Evolutionary conservation across 2,329 filamentous ascomycete genomes (phyloP).

Genomic region (Cercospora berteroae): DNA sequence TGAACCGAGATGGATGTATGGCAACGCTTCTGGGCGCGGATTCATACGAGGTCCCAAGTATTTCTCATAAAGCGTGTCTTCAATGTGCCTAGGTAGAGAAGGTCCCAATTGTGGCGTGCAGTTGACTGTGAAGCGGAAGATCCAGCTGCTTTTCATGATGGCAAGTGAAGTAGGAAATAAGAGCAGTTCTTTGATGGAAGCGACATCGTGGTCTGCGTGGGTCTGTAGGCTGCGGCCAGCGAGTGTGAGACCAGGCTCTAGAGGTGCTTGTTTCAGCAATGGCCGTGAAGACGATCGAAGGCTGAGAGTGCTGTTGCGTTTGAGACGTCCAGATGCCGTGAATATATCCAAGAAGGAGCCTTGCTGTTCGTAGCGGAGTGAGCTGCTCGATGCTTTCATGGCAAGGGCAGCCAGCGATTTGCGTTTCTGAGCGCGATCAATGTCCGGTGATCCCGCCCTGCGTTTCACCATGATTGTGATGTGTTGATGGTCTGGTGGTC

Average conservation of each 20-base stretch:
- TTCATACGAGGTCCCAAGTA: slow-evolving; percentile 18
- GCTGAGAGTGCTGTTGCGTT: slow-evolving; percentile 13
- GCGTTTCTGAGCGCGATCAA: slow-evolving; percentile 15
- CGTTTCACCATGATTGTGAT: slow-evolving; percentile 16
- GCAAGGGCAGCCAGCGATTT: slow-evolving; percentile 19
- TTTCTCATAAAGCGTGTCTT: slow-evolving; percentile 22
- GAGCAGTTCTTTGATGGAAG: slow-evolving; percentile 22
- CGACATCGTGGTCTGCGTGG: slow-evolving; percentile 19
- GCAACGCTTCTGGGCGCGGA: slow-evolving; percentile 20
- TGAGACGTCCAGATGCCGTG: slow-evolving; percentile 14
- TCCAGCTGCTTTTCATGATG: slow-evolving; percentile 23
- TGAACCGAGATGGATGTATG: slow-evolving; percentile 25
- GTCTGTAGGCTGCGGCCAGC: slow-evolving; percentile 19
- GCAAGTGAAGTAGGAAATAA: slow-evolving; percentile 25
- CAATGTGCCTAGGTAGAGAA: slow-evolving; percentile 18
- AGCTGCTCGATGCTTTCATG: slow-evolving; percentile 18
- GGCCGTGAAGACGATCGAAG: slow-evolving; percentile 13
- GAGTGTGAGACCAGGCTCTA: slow-evolving; percentile 25
- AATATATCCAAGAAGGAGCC: slow-evolving; percentile 20
- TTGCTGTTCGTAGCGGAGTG: slow-evolving; percentile 19
- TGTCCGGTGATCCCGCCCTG: slow-evolving; percentile 6
- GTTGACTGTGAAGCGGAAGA: slow-evolving; percentile 26
- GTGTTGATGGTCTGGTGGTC: neutral
- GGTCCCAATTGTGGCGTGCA: slow-evolving; percentile 26
- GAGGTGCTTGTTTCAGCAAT: slow-evolving; percentile 11